Conservation (phyloP, 2,329 filamentous ascomycete species). For the Periglandula ipomoeae region DNA sequence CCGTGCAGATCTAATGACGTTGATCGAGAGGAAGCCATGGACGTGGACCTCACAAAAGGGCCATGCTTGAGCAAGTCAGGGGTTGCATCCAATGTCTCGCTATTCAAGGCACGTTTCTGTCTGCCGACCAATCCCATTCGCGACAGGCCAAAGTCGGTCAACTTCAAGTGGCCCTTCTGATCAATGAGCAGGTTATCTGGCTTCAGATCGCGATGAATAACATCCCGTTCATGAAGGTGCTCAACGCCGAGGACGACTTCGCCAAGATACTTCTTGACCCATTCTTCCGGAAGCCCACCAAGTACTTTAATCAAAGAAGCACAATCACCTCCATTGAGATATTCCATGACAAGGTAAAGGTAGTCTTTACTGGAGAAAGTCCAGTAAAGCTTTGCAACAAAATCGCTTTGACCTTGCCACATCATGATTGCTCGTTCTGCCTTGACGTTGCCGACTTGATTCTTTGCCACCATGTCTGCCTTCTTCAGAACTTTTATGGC, state of each 20-base stretch:
- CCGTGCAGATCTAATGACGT: conserved; percentile 85
- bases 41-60: conserved; percentile 77
- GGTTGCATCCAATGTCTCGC: conserved; percentile 66
- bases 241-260: conserved; percentile 97
- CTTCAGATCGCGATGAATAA: conserved; percentile 94
- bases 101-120: conserved; percentile 85
- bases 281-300: conserved; percentile 86
- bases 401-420: conserved; percentile 99
- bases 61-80: conserved; percentile 90
- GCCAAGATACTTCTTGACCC: conserved; percentile 95
- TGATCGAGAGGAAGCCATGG: conserved; percentile 82
- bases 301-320: conserved; percentile 93
- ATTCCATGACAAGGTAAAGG: conserved; percentile 97
- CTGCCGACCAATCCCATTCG: conserved; percentile 95
- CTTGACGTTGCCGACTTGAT: conserved; percentile 98
- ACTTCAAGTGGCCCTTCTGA: conserved; percentile 88
- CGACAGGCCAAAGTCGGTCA: conserved; percentile 95
- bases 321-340: conserved; percentile 94
- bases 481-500: conserved; percentile 98
- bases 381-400: conserved; percentile 98
- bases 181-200: conserved; percentile 97
- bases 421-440: conserved; percentile 99
- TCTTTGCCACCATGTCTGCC: conserved; percentile 99
- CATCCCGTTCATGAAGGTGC: conserved; percentile 86
- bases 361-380: conserved; percentile 99